These are phyloP conservation scores for Parmelia sp. DNA, from an alignment of 495 filamentous ascomycete genomes.

Conservation along the genomic window DNA sequence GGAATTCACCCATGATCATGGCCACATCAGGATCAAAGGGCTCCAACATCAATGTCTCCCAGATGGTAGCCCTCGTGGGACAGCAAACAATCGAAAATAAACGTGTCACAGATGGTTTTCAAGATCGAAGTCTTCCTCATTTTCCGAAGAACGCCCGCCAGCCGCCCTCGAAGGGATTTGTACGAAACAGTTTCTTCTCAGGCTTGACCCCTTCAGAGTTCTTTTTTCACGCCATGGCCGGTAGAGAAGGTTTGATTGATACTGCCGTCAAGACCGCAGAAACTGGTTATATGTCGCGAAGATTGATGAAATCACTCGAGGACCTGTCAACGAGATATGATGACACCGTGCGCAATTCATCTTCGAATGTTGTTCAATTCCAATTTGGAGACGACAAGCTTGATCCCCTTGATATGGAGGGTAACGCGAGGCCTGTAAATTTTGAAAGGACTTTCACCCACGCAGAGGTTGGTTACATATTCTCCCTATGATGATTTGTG, in stretches of 20 bases:
- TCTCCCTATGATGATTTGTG: neutral
- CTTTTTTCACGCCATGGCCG: slow-evolving; percentile 96
- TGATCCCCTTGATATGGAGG: slow-evolving; percentile 97
- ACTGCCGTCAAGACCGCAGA: slow-evolving; percentile 99
- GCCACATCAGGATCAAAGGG: slow-evolving; percentile 94
- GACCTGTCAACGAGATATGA: slow-evolving; percentile 90
- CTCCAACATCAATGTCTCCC: slow-evolving; percentile 94
- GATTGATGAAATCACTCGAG: slow-evolving; percentile 95
- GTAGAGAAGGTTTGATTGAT: slow-evolving; percentile 97
- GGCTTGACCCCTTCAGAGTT: slow-evolving; percentile 89
- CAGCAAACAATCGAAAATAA: slow-evolving; percentile 94
- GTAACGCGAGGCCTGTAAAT: slow-evolving; percentile 82
- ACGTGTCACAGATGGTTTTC: slow-evolving; percentile 93
- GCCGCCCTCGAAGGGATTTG: slow-evolving; percentile 92
- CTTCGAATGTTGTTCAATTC: slow-evolving; percentile 83
- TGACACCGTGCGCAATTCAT: slow-evolving; percentile 85
- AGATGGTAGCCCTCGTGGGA: slow-evolving; percentile 96
- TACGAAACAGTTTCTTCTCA: slow-evolving; percentile 93
- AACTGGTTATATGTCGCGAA: slow-evolving; percentile 97
- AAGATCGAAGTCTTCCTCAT: slow-evolving; percentile 88
- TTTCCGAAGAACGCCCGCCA: slow-evolving; percentile 89
- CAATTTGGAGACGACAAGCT: slow-evolving; percentile 93
- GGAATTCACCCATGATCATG: slow-evolving; percentile 95
- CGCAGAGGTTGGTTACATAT: slow-evolving; percentile 47
- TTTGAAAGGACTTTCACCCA: slow-evolving; percentile 91